Conservation (phyloP, 2,329 filamentous ascomycete genomes). For the Alternaria angustiovoidea region DNA sequence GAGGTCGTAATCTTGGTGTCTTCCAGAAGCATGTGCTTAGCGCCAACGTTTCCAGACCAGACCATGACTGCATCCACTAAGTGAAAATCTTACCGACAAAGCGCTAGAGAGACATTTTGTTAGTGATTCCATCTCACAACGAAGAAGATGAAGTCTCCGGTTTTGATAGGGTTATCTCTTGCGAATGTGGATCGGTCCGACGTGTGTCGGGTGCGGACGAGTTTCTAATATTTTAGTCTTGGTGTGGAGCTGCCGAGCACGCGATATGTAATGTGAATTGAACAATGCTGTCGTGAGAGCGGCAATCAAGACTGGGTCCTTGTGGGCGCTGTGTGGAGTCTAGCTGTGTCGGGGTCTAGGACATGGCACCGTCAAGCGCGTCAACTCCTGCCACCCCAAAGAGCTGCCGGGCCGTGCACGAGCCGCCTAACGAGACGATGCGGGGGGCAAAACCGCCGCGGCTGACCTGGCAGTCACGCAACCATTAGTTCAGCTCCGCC, state of each 20-base stretch:
- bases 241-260: slow-evolving; percentile 8
- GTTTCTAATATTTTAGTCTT: neutral
- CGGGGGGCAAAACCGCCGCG: slow-evolving; percentile 12
- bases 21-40: slow-evolving; percentile 7
- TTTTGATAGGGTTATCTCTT: slow-evolving; percentile 4
- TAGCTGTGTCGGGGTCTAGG: slow-evolving; percentile 5
- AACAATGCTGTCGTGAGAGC: neutral
- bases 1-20: neutral
- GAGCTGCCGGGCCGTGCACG: slow-evolving; percentile 5
- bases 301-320: slow-evolving; percentile 3
- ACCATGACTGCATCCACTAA: neutral
- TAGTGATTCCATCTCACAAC: slow-evolving; percentile 4
- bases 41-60: neutral
- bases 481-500: neutral
- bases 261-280: slow-evolving; percentile 7
- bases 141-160: neutral
- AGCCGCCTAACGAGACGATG: neutral
- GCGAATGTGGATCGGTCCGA: neutral
- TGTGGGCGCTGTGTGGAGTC: neutral
- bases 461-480: neutral
- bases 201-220: neutral
- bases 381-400: slow-evolving; percentile 8
- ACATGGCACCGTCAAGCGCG: slow-evolving; percentile 1
- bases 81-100: neutral
- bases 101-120: neutral